Evolutionary conservation across 2,329 filamentous ascomycete genomes (phyloP), one percentile per base, ranked within the genome.

Genomic region (Aspergillus fumigatus): DNA sequence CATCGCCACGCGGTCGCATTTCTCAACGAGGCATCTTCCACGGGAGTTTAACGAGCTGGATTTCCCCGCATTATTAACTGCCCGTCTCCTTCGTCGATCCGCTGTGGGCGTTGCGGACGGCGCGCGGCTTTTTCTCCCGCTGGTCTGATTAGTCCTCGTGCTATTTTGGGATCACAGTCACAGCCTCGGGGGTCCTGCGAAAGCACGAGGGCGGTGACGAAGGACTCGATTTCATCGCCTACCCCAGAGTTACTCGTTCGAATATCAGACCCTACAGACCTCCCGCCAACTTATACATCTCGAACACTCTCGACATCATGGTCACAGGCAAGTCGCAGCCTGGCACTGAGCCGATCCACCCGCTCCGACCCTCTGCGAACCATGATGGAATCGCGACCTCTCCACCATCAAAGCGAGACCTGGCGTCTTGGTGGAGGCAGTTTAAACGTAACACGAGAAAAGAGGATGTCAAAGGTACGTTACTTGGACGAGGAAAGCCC

Each of bases 381-480:
- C 63, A 76, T 56, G 73, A 70, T 74, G 77, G 75, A 68, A 82
- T 72, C 56, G 75, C 80, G 56, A 79, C 82, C 67, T 91, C 90
- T 45, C 90, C 89, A 54, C 90, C 90, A 29, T 90, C 86, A 63
- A 95, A 89, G 78, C 86, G 90, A 72, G 92, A 96, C 73, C 80
- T 97, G 65, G 89, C 92, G 66, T 95, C 90, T 58, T 99, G 94
- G 94, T 97, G 94, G 94, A 96, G 92, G 76, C 87, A 88, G 67
- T 97, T 99, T 78, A 94, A 94, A 77, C 84, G 89, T 53, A 82
- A 81, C 61, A 78, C 81, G 53, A 84, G 85, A 69, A 84, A 82
- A 67, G 81, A 84, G 60, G 84, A 87, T 60, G 80, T 83, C 58
- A 84, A 85, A 82, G 83, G 84, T 84, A 80, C 70, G 75, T 54